Evolutionary conservation across 371 early-diverging fungal genomes (phyloP).

Genomic region (Mucor piriformis): DNA sequence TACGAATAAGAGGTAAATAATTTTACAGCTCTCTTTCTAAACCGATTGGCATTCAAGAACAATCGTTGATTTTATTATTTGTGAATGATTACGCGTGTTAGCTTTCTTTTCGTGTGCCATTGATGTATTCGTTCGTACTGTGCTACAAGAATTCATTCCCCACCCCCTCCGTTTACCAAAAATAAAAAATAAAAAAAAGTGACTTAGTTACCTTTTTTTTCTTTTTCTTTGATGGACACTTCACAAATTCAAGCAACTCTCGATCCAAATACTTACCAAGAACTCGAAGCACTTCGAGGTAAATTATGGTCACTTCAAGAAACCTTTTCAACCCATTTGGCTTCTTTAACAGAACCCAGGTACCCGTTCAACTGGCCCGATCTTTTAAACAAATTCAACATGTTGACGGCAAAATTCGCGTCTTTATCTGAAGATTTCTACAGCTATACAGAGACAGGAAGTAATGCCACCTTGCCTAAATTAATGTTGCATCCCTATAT

Average conservation of each 20-base stretch:
- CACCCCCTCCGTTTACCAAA: too few relatives aligned
- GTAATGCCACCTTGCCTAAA: constrained; percentile 51
- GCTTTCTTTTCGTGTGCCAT: too few relatives aligned
- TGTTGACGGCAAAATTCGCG: constrained; percentile 64
- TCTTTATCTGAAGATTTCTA: constrained; percentile 56
- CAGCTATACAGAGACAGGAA: constrained; percentile 42
- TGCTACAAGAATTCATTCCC: too few relatives aligned
- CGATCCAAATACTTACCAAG: constrained; percentile 55
- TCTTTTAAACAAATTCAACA: constrained; percentile 71
- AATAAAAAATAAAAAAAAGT: neutral
- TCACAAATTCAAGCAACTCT: constrained; percentile 16
- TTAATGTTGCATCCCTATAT: constrained; percentile 64
- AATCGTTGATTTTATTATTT: too few relatives aligned
- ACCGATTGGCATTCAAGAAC: too few relatives aligned
- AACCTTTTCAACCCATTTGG: constrained; percentile 52
- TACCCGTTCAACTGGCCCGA: constrained; percentile 57
- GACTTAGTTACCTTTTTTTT: neutral
- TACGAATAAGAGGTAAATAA: too few relatives aligned
- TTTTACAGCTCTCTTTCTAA: too few relatives aligned
- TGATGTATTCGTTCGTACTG: too few relatives aligned
- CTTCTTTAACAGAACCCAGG: constrained; percentile 50
- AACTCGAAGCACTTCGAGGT: constrained; percentile 60
- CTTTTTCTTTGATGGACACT: constrained; percentile 6
- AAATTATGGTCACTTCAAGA: constrained; percentile 70
- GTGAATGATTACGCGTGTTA: too few relatives aligned